These are phyloP conservation scores for Pseudogymnoascus sp. DNA, from an alignment of 2,329 filamentous ascomycete species.

Conservation along the genomic window DNA sequence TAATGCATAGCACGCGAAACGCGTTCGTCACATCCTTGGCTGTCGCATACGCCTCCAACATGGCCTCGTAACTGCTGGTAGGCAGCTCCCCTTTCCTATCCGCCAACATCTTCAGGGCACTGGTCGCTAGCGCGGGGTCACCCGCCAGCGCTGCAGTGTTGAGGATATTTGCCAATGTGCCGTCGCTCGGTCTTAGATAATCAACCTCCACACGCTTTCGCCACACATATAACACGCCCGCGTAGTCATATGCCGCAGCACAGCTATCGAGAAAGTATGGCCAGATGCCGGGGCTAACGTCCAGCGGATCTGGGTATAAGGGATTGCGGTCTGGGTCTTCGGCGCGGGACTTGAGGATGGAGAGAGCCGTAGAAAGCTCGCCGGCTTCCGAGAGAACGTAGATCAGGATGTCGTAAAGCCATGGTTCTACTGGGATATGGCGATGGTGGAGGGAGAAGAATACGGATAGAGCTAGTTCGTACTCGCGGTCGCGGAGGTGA, in stretches of 20 bases:
- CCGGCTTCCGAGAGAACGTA: conserved; percentile 64
- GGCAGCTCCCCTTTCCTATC: conserved; percentile 51
- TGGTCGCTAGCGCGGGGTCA: conserved; percentile 61
- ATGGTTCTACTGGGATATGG: conserved; percentile 50
- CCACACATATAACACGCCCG: conserved; percentile 67
- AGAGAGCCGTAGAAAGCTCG: conserved; percentile 71
- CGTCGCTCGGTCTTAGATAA: conserved; percentile 56
- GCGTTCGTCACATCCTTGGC: conserved; percentile 57
- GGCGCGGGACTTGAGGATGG: conserved; percentile 55
- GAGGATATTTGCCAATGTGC: conserved; percentile 61
- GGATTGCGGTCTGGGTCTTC: conserved; percentile 35
- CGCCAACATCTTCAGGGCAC: conserved; percentile 60
- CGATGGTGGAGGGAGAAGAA: conserved; percentile 59
- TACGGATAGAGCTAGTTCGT: conserved; percentile 69
- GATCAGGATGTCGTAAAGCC: conserved; percentile 74
- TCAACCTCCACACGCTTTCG: conserved; percentile 51
- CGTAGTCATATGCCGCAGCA: conserved; percentile 55
- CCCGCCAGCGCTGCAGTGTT: conserved; percentile 62
- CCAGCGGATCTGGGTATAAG: conserved; percentile 28
- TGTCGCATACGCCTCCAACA: conserved; percentile 63
- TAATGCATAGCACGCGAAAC: conserved; percentile 64
- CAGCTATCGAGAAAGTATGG: conserved; percentile 62
- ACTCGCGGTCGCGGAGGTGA: conserved; percentile 71
- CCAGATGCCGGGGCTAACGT: conserved; percentile 54
- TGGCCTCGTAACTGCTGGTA: conserved; percentile 69